Evolutionary conservation across 2,329 filamentous ascomycete genomes (phyloP).

Genomic region (Colletotrichum sp.): DNA sequence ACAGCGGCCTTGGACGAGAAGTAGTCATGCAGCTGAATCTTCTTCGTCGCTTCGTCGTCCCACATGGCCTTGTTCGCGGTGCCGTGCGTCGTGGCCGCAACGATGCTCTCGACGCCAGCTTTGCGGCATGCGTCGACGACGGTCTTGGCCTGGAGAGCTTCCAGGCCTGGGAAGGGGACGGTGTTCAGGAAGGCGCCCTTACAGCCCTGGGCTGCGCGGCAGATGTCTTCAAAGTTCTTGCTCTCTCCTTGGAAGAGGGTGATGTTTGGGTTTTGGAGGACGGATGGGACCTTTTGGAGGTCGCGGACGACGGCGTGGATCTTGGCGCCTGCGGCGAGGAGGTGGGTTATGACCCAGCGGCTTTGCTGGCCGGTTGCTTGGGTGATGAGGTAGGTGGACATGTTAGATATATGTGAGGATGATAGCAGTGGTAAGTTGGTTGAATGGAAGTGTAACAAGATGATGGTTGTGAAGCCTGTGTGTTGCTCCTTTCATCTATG

Average conservation of each 20-base stretch:
- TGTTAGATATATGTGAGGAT: conserved; percentile 3
- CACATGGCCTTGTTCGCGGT: conserved; percentile 25
- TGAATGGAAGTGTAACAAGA: fast-evolving
- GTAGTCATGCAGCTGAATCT: conserved; percentile 29
- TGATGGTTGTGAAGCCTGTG: neutral
- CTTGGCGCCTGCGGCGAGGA: conserved; percentile 36
- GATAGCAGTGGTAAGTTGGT: neutral
- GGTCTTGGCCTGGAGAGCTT: conserved; percentile 33
- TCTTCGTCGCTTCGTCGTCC: conserved; percentile 22
- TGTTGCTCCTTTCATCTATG: fast-evolving
- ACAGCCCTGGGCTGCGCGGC: conserved; percentile 36
- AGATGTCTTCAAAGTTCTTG: conserved; percentile 32
- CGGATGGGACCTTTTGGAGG: conserved; percentile 29
- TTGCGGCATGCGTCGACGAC: conserved; percentile 33
- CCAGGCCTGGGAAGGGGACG: conserved; percentile 29
- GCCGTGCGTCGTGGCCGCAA: conserved; percentile 29
- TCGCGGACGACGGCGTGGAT: conserved; percentile 41
- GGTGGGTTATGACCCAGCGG: conserved; percentile 32
- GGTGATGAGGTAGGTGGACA: conserved; percentile 39
- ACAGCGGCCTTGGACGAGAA: conserved; percentile 41
- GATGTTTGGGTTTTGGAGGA: conserved; percentile 29
- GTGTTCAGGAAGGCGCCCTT: conserved; percentile 34
- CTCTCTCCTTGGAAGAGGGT: conserved; percentile 41
- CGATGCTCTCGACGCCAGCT: conserved; percentile 33
- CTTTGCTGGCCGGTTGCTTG: conserved; percentile 39